Base-by-base conservation (phyloP, 345 rosid genomes). In the Excoecaria cochinchinensis region DNA sequence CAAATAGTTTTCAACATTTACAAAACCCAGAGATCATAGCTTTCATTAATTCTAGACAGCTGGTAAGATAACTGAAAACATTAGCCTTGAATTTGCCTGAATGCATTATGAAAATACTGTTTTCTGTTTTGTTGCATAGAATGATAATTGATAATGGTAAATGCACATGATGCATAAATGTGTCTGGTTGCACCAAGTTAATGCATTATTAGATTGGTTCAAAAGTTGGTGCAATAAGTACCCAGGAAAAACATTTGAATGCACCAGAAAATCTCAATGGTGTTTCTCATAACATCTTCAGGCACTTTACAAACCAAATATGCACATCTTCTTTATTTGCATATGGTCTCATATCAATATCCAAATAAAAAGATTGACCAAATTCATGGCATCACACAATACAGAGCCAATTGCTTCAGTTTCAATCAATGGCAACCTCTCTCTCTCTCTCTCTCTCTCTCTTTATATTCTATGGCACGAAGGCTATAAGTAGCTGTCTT, bases 1-100 rank as follows among this genome's bases (percentile, higher is more conserved):
- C 52, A 72, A 70, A 53, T 25, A 55, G 52, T 44, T 44, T 66
- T 77, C n/a, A 56, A 25, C 44, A 69, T 77, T 44, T 44, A 19
- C 13, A 19, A 51, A 39, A 71, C 8, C n/a, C 60, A 64, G 55
- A 72, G 15, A 12, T 63, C 17, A 70, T n/a, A 7, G 9, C 36
- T 51, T 73, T 50, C 44, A 61, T 22, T 56, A 6, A 48, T 38
- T 50, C 71, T 51, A 51, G 69, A 73, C 63, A 64, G 51, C 2
- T 40, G 4, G 50, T 39, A 65, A 74, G 38, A 63, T 39, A 62
- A 42, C 17, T 60, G 15, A 59, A 50, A 69, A 56, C 55, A 50
- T 40, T 0, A 71, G 3, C 39, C 25, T 38, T 12, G 36, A 38
- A 6, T 53, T n/a, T 48, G 31, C 57, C 17, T 48, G 19, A 42